A percentile compares a stretch with the other conserved stretches of the same genome.
Conservation (phyloP, 768 basidiomycete species). For the Collybiopsis confluens region DNA sequence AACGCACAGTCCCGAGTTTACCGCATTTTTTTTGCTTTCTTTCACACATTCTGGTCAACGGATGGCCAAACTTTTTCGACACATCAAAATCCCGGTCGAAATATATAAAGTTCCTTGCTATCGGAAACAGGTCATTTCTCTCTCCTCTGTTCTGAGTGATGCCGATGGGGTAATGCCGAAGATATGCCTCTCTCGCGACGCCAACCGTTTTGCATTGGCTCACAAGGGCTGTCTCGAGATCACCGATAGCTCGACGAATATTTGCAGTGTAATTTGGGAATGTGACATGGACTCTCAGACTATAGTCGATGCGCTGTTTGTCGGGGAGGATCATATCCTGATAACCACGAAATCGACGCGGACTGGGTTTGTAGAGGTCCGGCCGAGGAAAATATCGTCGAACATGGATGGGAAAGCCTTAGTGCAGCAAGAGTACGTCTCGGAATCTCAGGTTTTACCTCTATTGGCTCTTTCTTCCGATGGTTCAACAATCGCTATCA, state of each 20-base stretch:
- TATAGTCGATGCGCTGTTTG: neutral
- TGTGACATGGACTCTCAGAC: neutral
- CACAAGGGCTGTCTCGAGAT: neutral
- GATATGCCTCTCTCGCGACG: neutral
- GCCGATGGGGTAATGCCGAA: neutral
- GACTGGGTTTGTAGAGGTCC: neutral
- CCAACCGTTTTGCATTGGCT: neutral
- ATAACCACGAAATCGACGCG: neutral
- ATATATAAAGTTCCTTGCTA: slow-evolving; percentile 2
- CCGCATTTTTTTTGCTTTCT: slow-evolving; percentile 4
- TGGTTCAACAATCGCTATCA: neutral
- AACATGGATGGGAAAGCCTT: neutral
- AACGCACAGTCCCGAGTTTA: neutral
- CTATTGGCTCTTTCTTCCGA: neutral
- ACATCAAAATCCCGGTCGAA: neutral
- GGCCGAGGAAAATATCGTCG: neutral
- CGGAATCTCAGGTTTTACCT: neutral
- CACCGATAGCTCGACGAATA: neutral
- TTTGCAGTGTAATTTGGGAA: neutral
- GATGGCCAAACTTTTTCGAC: neutral
- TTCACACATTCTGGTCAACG: slow-evolving; percentile 1
- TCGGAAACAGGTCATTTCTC: neutral
- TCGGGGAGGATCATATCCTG: neutral
- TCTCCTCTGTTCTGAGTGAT: neutral
- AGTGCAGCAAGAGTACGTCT: neutral